Conservation (phyloP, 2,329 filamentous ascomycete species). For the Colletotrichum limetticola region DNA sequence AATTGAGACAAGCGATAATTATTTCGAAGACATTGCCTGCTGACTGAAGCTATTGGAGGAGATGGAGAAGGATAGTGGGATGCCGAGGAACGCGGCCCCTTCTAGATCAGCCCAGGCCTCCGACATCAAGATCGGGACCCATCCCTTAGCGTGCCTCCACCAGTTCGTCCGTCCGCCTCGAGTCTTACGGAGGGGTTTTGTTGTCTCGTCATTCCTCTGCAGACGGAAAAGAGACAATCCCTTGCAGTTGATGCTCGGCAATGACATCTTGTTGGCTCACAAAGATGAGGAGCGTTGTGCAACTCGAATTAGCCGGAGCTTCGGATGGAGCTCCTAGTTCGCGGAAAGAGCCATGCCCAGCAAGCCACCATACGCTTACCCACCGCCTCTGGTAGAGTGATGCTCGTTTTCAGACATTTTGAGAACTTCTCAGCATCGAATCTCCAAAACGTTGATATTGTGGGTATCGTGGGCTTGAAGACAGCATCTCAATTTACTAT, state of each 20-base stretch:
- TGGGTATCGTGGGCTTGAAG: background rate
- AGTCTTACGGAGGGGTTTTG: background rate
- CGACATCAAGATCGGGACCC: slow-evolving; percentile 3
- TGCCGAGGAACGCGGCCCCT: background rate
- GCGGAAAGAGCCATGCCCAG: background rate
- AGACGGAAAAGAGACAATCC: background rate
- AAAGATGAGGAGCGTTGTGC: background rate
- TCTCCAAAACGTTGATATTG: background rate
- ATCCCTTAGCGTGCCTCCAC: background rate
- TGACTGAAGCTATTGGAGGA: background rate
- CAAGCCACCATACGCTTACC: background rate
- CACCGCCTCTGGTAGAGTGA: background rate
- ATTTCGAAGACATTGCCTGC: background rate
- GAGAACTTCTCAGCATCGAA: background rate
- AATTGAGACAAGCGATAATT: background rate
- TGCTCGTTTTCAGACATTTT: slow-evolving; percentile 13
- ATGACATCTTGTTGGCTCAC: background rate
- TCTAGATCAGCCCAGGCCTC: slow-evolving; percentile 5
- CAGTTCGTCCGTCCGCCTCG: background rate
- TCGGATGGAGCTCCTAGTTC: background rate
- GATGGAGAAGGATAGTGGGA: background rate
- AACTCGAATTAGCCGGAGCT: background rate
- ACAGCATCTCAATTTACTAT: slow-evolving; percentile 8
- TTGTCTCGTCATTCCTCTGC: background rate
- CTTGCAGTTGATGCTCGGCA: background rate